Evolutionary conservation across 2,329 filamentous ascomycete genomes (phyloP).

Genomic region (Aspergillus brunneoviolaceus): DNA sequence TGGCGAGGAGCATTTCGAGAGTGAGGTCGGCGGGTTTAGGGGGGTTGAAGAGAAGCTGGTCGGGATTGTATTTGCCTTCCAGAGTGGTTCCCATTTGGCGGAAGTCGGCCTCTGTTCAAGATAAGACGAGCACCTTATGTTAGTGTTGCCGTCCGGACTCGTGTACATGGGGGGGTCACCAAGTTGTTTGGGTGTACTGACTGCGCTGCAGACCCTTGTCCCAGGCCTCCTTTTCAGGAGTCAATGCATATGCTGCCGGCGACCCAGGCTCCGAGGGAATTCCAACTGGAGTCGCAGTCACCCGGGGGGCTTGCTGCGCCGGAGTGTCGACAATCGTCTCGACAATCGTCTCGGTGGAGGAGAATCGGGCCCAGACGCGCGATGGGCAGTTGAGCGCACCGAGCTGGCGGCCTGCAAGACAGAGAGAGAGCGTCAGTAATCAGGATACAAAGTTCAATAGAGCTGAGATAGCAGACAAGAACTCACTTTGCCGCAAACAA

Average conservation of each 20-base stretch:
- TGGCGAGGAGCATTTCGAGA: slow-evolving; percentile 84
- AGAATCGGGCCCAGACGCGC: slow-evolving; percentile 34
- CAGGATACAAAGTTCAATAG: not conserved
- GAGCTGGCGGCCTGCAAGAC: slow-evolving; percentile 37
- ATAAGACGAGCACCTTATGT: not conserved
- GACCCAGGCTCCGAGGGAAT: slow-evolving; percentile 13
- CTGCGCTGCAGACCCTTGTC: slow-evolving; percentile 21
- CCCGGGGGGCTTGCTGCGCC: slow-evolving; percentile 20
- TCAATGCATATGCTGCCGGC: slow-evolving; percentile 6
- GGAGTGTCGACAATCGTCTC: slow-evolving; percentile 27
- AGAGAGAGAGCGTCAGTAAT: slow-evolving; percentile 16
- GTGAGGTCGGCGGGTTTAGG: slow-evolving; percentile 77
- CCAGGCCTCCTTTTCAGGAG: slow-evolving; percentile 16
- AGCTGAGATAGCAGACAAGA: not conserved
- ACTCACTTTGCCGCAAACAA: slow-evolving; percentile 43
- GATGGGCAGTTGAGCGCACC: slow-evolving; percentile 33
- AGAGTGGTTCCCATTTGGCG: slow-evolving; percentile 33
- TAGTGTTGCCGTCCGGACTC: not conserved
- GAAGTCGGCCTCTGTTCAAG: slow-evolving; percentile 31
- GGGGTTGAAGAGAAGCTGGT: slow-evolving; percentile 60
- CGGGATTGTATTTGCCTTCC: slow-evolving; percentile 31
- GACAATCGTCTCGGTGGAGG: slow-evolving; percentile 32
- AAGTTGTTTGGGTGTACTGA: slow-evolving; percentile 19
- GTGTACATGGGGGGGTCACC: not conserved
- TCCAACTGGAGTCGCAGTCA: slow-evolving; percentile 12